Evolutionary conservation across 2,329 filamentous ascomycete genomes (phyloP).

Genomic region (Endocalyx cinctus): DNA sequence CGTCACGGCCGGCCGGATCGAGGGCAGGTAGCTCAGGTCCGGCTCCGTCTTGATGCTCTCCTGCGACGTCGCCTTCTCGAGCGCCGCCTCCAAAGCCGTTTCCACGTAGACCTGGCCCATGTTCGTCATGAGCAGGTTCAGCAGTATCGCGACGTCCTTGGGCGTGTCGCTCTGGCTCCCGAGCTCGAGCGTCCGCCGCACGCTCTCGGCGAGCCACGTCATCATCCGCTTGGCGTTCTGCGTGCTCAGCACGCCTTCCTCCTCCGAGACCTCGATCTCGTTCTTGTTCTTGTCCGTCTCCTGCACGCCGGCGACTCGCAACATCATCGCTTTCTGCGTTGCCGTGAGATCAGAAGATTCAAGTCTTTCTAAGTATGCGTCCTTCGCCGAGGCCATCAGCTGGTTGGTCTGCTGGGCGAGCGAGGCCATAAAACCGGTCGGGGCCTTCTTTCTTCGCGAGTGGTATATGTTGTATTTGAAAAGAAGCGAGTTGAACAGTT

Average conservation of each 20-base stretch:
- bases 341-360: conserved; percentile 84
- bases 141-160: conserved; percentile 83
- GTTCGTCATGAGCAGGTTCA: conserved; percentile 76
- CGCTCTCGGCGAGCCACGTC: conserved; percentile 93
- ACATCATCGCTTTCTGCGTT: conserved; percentile 85
- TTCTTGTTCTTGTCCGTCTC: conserved; percentile 70
- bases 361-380: conserved; percentile 83
- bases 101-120: conserved; percentile 81
- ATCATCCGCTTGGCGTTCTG: conserved; percentile 96
- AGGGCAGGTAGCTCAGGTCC: conserved; percentile 77
- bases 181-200: conserved; percentile 86
- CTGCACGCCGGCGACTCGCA: conserved; percentile 81
- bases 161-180: conserved; percentile 83
- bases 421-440: conserved; percentile 88
- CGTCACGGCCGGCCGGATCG: conserved; percentile 75
- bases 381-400: conserved; percentile 79
- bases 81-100: conserved; percentile 63
- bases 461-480: conserved; percentile 99
- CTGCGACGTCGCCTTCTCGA: conserved; percentile 69
- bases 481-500: conserved; percentile 82
- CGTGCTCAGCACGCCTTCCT: conserved; percentile 78
- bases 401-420: conserved; percentile 87
- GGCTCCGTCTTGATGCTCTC: conserved; percentile 80
- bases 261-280: conserved; percentile 85
- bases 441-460: conserved; percentile 78